Percentiles rank a stretch among this genome's conserved stretches.
Conservation (phyloP, 169 alveolate genomes). For the Ophryocystis elektroscirrha region DNA sequence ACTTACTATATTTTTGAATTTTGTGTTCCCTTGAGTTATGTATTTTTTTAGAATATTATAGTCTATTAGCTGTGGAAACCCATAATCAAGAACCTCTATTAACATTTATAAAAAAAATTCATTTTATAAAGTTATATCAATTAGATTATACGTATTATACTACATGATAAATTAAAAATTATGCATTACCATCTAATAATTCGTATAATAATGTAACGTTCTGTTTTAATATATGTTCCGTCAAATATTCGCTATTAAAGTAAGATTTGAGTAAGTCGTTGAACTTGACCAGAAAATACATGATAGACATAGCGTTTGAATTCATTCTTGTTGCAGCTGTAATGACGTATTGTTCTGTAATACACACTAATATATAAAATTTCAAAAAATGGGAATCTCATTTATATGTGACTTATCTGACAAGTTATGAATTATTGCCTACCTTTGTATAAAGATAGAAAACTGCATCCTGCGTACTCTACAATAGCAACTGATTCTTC, state of each 20-base stretch:
- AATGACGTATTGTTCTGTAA: too few species aligned
- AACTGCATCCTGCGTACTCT: too few species aligned
- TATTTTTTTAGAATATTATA: conserved; percentile 52
- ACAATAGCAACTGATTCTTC: too few species aligned
- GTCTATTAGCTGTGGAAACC: conserved; percentile 65
- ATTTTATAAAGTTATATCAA: background rate
- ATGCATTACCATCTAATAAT: conserved; percentile 35
- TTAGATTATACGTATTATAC: too few species aligned
- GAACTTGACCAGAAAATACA: conserved; percentile 27
- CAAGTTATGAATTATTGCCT: too few species aligned
- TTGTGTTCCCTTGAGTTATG: conserved; percentile 45
- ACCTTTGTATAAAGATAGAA: too few species aligned
- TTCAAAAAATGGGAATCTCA: too few species aligned
- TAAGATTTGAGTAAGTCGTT: conserved; percentile 42
- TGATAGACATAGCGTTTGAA: too few species aligned
- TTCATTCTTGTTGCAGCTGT: too few species aligned
- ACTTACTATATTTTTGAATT: conserved; percentile 26
- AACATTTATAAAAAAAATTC: background rate
- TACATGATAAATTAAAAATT: too few species aligned
- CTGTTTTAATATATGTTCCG: conserved; percentile 40
- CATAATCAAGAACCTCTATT: conserved; percentile 57
- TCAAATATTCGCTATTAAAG: conserved; percentile 36
- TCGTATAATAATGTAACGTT: conserved; percentile 54
- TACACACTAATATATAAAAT: too few species aligned
- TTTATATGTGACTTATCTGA: too few species aligned